Base-by-base conservation (phyloP, 345 rosid genomes). In the Bruguiera sexangula region DNA sequence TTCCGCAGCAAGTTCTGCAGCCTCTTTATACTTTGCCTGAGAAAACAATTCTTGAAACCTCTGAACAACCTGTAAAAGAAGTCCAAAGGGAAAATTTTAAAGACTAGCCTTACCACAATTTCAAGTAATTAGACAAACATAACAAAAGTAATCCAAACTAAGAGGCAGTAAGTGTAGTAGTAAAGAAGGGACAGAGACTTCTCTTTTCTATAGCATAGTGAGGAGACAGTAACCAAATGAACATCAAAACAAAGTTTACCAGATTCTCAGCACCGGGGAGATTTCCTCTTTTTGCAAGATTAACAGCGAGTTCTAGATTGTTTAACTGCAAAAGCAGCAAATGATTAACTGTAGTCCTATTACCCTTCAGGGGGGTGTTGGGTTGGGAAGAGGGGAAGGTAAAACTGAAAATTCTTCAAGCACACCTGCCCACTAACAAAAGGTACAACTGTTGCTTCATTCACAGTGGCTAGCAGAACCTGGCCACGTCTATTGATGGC, bases 201-300 rank as follows among this genome's bases (percentile, higher is more conserved):
- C 29, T 24, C 4, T 27, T 54, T 27, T 24, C 22, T 13, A 9
- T 43, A 13, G 50, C 50, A 43, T 43, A 43, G 3, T 21, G 19
- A 6, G 29, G 3, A 6, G 46, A 54, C 0, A 0, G 2, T 43
- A 68, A 9, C 65, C 60, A 43, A 53, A 60, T 21, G 4, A 66
- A 34, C 1, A 61, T 60, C 39, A 55, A 48, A 9, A 56, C 30
- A 21, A 48, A 29, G 31, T 65, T 82, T 85, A 89, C 99, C 90
- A 96, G 86, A 83, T 90, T 90, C 82, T 96, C 99, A 32, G 97
- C 99, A 74, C 99, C 99, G 79, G 99, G 99, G 68, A 96, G 99
- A 79, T 96, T 96, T 83, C 99, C 99, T 82, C 99, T 84, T 79
- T 92, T 96, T 67, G 99, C 99, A 59, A 96, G 98, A 74, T 89